Conservation (phyloP, 164 flowering plant genomes). For the Umbellularia californica region DNA sequence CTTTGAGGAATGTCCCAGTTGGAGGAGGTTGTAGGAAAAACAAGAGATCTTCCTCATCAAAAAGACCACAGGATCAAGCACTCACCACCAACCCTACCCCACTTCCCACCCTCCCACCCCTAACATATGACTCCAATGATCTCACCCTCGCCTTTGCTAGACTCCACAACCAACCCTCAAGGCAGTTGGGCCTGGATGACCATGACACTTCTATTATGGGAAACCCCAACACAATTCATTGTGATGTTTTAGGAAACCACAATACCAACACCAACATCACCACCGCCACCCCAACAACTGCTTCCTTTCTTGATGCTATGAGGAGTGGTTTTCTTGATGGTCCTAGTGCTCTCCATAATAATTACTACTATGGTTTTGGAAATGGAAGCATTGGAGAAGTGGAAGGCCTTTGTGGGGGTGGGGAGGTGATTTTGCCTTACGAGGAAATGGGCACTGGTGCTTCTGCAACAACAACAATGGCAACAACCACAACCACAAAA, state of each 20-base stretch:
- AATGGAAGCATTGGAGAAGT: slow-evolving; percentile 26
- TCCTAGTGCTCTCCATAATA: slow-evolving; percentile 33
- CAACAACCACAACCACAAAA: slow-evolving; percentile 41
- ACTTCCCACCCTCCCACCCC: slow-evolving; percentile 23
- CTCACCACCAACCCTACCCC: slow-evolving; percentile 25
- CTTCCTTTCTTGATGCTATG: slow-evolving; percentile 35
- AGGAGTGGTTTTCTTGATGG: slow-evolving; percentile 40
- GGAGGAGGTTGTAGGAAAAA: slow-evolving; percentile 97
- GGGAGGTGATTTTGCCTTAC: slow-evolving; percentile 25
- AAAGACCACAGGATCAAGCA: slow-evolving; percentile 31
- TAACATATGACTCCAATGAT: slow-evolving; percentile 47
- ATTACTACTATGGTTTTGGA: slow-evolving; percentile 42
- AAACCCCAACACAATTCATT: slow-evolving; percentile 16
- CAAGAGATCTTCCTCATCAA: slow-evolving; percentile 56
- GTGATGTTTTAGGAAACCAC: slow-evolving; percentile 5
- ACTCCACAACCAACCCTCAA: slow-evolving; percentile 45
- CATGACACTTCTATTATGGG: slow-evolving; percentile 31
- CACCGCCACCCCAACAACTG: not conserved
- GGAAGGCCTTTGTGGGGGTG: slow-evolving; percentile 25
- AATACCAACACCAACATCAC: slow-evolving; percentile 1
- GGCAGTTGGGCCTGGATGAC: slow-evolving; percentile 43
- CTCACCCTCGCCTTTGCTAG: slow-evolving; percentile 62
- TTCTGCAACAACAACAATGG: slow-evolving; percentile 15
- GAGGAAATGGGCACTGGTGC: slow-evolving; percentile 31
- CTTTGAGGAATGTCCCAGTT: slow-evolving; percentile 84